Evolutionary conservation across 139 green algal genomes (phyloP).

Genomic region (Chloropicon primus): DNA sequence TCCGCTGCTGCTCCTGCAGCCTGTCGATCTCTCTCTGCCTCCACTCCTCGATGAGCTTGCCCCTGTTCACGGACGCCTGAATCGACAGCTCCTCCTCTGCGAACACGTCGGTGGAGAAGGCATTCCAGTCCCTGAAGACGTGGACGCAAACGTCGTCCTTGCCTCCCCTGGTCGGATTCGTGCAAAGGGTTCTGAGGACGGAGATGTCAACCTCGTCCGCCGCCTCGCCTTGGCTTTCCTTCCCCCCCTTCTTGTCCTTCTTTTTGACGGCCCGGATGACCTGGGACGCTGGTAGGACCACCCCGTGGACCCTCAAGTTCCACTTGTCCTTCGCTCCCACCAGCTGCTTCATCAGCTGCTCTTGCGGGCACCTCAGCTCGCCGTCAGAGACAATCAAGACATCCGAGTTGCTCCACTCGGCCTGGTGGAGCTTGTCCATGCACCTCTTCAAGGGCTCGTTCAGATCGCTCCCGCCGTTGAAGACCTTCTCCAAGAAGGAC

Average conservation of each 20-base stretch:
- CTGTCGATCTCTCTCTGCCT: not conserved
- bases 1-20: not conserved
- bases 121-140: not conserved
- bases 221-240: not conserved
- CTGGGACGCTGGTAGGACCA: conserved; percentile 61
- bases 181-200: not conserved
- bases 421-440: conserved; percentile 50
- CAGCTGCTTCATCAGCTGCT: conserved; percentile 73
- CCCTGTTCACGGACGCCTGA: not conserved
- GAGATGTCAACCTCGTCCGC: not conserved
- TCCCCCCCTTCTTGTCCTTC: not conserved
- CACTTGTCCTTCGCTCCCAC: conserved; percentile 56
- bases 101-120: not conserved
- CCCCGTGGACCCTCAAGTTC: conserved; percentile 59
- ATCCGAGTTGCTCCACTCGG: conserved; percentile 74
- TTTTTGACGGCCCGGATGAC: conserved; percentile 60
- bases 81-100: not conserved
- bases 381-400: conserved; percentile 67
- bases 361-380: conserved; percentile 62
- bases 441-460: conserved; percentile 65
- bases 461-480: conserved; percentile 78
- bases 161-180: not conserved
- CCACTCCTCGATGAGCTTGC: not conserved
- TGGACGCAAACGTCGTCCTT: not conserved
- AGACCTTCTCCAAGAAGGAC: conserved; percentile 66